Conservation (phyloP, 2,329 filamentous ascomycete genomes). For the Claviceps cyperi region DNA sequence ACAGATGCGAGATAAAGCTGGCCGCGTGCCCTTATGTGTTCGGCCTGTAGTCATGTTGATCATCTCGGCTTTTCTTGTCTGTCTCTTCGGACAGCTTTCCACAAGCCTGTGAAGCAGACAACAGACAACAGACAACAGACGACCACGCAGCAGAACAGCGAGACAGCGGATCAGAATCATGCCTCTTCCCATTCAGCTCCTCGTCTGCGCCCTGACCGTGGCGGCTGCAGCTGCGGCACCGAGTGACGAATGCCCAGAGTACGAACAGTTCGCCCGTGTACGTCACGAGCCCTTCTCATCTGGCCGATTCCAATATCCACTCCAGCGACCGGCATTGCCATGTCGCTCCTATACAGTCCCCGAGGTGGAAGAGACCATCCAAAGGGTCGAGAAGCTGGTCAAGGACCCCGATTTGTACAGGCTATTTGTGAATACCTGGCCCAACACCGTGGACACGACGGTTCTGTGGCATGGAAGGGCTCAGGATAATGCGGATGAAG, state of each 20-base stretch:
- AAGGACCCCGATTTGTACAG: constrained; percentile 61
- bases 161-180: too few species aligned
- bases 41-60: too few species aligned
- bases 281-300: constrained; percentile 56
- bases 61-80: too few species aligned
- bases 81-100: too few species aligned
- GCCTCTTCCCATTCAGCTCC: neutral
- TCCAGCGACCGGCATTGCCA: constrained; percentile 57
- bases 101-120: too few species aligned
- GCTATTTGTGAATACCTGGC: constrained; percentile 58
- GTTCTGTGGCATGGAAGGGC: constrained; percentile 52
- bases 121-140: too few species aligned
- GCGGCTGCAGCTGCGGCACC: constrained; percentile 5
- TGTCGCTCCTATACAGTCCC: constrained; percentile 74
- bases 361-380: constrained; percentile 61
- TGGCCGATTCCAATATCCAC: constrained; percentile 65
- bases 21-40: too few species aligned
- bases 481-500: constrained; percentile 42
- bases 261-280: constrained; percentile 19
- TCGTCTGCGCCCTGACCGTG: constrained; percentile 20
- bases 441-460: constrained; percentile 62
- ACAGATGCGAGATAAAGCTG: too few species aligned
- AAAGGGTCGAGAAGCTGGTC: constrained; percentile 51
- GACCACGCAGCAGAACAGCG: too few species aligned
- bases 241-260: constrained; percentile 18